Evolutionary conservation across 2,329 filamentous ascomycete species (phyloP), one percentile per base, ranked within the genome.

Genomic region (Immersiporthe knoxdaviesiana): DNA sequence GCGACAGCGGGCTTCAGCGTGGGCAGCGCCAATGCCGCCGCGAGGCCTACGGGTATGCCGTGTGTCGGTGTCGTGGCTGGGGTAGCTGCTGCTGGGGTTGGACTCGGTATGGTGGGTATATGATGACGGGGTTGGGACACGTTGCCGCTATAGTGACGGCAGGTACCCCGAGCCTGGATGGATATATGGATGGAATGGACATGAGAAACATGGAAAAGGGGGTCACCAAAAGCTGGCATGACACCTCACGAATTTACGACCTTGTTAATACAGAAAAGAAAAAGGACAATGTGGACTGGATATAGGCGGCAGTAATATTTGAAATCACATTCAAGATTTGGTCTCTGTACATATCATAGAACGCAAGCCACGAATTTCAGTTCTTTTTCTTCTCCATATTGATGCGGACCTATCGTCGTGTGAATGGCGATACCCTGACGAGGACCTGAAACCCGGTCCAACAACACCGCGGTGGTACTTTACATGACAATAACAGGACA

Each of bases 1-100:
- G 75, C 72, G 3, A 76, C 75, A 18, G 68, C 72, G 4, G 75
- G 75, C 3, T 77, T 78, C 59, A 72, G 70, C 27, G 74, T 77
- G 2, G 75, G 70, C 2, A 65, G 64, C 12, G 73, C 71, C 24
- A 76, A 77, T 61, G 72, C 70, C 0, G 75, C 73, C 2, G 69
- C 75, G 30, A 72, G 74, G 44, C 75, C 75, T 21, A 76, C 74
- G 44, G 69, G 72, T 18, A 12, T 68, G 54, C 73, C 73, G 11
- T 74, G 72, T 54, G 70, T 72, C 37, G 73, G 74, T 32, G 39
- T 76, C 5, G 70, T 73, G n/a, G 76, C 72, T 7, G 75, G 72
- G 0, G 71, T 75, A 37, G 75, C 71, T 30, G 74, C 71, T 30
- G 74, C 69, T 21, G 75, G 73, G 11, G 69, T 69, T 44, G 70